A percentile compares a stretch with the other conserved stretches of the same genome.
These are phyloP conservation scores for Aspergillus funiculosus DNA, from an alignment of 495 filamentous ascomycete species.

Conservation along the genomic window DNA sequence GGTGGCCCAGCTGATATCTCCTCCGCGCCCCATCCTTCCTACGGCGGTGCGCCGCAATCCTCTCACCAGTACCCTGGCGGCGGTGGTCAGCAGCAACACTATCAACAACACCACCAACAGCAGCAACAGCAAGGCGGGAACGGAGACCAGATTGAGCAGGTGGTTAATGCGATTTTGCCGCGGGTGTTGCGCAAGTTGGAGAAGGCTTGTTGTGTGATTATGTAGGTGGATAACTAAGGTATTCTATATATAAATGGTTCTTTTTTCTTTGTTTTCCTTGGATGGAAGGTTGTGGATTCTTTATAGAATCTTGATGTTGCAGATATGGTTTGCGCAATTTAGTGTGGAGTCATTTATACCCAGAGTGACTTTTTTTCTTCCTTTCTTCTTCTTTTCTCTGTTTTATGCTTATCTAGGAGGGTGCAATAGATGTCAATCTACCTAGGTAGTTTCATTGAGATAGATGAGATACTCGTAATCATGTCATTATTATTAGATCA, in stretches of 20 bases:
- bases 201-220: conserved; percentile 70
- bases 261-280: too few species aligned
- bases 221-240: conserved; percentile 58
- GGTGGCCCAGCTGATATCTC: conserved; percentile 56
- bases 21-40: conserved; percentile 38
- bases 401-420: too few species aligned
- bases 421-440: too few species aligned
- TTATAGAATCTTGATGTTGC: too few species aligned
- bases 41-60: conserved; percentile 26
- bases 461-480: conserved; percentile 7
- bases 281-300: too few species aligned
- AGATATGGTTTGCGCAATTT: too few species aligned
- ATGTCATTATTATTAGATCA: conserved; percentile 4
- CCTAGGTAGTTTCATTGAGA: too few species aligned
- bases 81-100: conserved; percentile 31
- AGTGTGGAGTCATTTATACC: too few species aligned
- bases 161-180: conserved; percentile 57
- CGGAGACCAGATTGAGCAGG: conserved; percentile 58
- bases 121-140: conserved; percentile 38
- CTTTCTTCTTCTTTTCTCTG: too few species aligned
- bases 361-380: too few species aligned
- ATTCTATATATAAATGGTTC: too few species aligned
- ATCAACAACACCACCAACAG: conserved; percentile 35
- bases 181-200: conserved; percentile 57
- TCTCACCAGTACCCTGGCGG: conserved; percentile 30